Percentiles rank a stretch among this genome's conserved stretches.
Evolutionary conservation across 1,284 basidiomycete genomes (phyloP).

Genomic region (Ceratobasidium sp.): DNA sequence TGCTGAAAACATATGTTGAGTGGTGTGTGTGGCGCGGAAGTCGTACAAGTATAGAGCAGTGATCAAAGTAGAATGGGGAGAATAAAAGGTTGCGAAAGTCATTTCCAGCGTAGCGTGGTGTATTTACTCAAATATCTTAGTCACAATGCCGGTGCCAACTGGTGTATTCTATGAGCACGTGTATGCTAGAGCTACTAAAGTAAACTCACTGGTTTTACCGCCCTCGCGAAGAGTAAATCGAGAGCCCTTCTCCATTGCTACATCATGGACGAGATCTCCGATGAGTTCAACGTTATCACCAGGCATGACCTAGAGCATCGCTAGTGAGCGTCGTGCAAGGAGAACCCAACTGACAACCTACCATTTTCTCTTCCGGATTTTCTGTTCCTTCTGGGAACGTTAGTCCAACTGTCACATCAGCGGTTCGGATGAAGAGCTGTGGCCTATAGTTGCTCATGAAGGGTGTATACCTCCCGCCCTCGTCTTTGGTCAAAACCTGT

Average conservation of each 20-base stretch:
- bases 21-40: constrained; percentile 24
- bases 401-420: constrained; percentile 90
- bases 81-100: not conserved
- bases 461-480: constrained; percentile 97
- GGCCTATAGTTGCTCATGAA: constrained; percentile 98
- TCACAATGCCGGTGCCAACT: constrained; percentile 94
- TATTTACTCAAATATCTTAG: constrained; percentile 75
- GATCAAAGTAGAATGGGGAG: constrained; percentile 7
- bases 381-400: constrained; percentile 88
- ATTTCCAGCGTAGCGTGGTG: not conserved
- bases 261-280: constrained; percentile 87
- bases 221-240: constrained; percentile 99
- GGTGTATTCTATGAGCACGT: not conserved
- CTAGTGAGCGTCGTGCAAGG: constrained; percentile 20
- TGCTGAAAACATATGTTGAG: constrained; percentile 22
- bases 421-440: constrained; percentile 96
- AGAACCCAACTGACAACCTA: constrained; percentile 53
- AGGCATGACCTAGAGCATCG: constrained; percentile 85
- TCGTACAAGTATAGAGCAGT: constrained; percentile 18
- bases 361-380: constrained; percentile 87
- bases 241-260: constrained; percentile 92
- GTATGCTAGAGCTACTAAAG: not conserved
- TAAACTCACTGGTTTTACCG: constrained; percentile 87
- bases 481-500: constrained; percentile 94
- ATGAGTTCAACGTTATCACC: constrained; percentile 98